Percentiles rank a stretch among this genome's conserved stretches.
Evolutionary conservation across 2,329 filamentous ascomycete genomes (phyloP).

Genomic region (Myotisia sp.): DNA sequence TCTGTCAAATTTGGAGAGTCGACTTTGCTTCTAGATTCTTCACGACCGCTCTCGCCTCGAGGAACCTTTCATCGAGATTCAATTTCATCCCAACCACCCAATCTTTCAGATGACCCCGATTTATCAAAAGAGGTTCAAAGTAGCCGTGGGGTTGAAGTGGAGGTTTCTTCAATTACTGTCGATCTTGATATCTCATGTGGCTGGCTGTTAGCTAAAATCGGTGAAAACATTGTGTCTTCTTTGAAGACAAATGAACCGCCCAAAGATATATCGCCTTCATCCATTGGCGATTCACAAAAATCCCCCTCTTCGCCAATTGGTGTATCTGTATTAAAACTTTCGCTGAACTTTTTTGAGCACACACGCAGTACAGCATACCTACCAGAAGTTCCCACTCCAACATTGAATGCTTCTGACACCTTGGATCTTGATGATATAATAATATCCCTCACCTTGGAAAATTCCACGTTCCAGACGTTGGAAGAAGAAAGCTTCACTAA

Average conservation of each 20-base stretch:
- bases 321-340: slow-evolving; percentile 19
- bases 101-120: slow-evolving; percentile 1
- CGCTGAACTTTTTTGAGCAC: slow-evolving; percentile 27
- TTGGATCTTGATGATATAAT: slow-evolving; percentile 20
- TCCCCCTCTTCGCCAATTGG: slow-evolving; percentile 12
- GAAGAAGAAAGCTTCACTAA: slow-evolving; percentile 14
- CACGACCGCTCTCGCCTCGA: neutral
- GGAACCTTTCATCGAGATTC: neutral
- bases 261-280: slow-evolving; percentile 1
- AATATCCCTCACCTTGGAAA: slow-evolving; percentile 19
- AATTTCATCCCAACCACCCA: neutral
- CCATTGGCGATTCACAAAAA: slow-evolving; percentile 6
- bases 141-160: slow-evolving; percentile 17
- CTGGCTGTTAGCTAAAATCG: slow-evolving; percentile 27
- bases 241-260: slow-evolving; percentile 6
- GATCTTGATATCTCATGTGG: slow-evolving; percentile 29
- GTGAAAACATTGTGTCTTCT: slow-evolving; percentile 18
- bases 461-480: slow-evolving; percentile 16
- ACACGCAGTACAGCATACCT: slow-evolving; percentile 19
- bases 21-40: neutral
- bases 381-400: neutral
- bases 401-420: neutral
- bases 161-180: slow-evolving; percentile 19
- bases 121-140: slow-evolving; percentile 4
- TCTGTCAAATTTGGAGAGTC: slow-evolving; percentile 8